Conservation (phyloP, 305 asterid species). For the Fraxinus angustifolia region DNA sequence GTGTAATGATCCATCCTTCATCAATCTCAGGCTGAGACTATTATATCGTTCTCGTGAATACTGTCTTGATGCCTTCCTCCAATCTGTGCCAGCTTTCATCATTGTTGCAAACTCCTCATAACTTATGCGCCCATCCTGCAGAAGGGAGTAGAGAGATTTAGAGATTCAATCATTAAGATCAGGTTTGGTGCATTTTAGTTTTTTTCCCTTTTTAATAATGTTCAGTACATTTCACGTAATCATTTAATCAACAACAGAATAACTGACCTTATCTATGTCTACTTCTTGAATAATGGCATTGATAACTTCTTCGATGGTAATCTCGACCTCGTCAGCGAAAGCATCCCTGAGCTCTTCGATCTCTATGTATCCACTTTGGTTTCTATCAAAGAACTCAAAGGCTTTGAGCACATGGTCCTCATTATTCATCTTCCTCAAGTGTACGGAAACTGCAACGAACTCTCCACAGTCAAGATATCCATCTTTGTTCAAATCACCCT, state of each 20-base stretch:
- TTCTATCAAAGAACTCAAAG: conserved; percentile 45
- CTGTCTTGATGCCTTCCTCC: conserved; percentile 87
- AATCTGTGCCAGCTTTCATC: conserved; percentile 82
- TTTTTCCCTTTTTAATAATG: neutral
- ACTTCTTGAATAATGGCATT: conserved; percentile 73
- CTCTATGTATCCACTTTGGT: conserved; percentile 49
- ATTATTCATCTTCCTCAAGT: conserved; percentile 41
- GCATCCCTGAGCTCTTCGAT: conserved; percentile 53
- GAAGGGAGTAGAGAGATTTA: neutral
- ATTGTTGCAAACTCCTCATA: conserved; percentile 57
- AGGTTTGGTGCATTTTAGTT: neutral
- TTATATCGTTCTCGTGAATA: conserved; percentile 78
- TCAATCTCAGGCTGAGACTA: conserved; percentile 56
- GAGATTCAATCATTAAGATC: neutral
- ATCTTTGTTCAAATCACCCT: conserved; percentile 59
- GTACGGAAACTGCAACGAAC: conserved; percentile 56
- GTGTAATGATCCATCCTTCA: conserved; percentile 58
- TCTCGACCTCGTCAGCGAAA: conserved; percentile 53
- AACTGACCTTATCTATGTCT: conserved; percentile 71
- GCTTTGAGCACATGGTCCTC: conserved; percentile 55
- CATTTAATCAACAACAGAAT: neutral
- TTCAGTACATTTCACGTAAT: neutral
- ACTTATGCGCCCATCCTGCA: conserved; percentile 82
- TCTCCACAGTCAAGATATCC: conserved; percentile 50
- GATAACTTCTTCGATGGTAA: conserved; percentile 53